Evolutionary conservation across 331 rosid species (phyloP).

Genomic region (Spiraea crenata): DNA sequence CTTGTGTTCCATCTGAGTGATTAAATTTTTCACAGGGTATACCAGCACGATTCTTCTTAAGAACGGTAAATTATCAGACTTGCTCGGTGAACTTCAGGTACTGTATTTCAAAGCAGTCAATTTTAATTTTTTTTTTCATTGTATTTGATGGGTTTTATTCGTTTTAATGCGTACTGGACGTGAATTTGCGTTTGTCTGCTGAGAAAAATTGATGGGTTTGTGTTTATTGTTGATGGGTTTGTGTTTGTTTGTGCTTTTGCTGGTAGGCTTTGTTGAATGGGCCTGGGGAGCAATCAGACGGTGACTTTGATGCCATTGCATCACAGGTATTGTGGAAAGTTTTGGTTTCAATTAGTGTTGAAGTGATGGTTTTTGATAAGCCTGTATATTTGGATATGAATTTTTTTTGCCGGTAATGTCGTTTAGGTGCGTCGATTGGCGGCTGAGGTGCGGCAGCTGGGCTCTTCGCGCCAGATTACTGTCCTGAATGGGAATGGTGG

Average conservation of each 20-base stretch:
- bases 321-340: slow-evolving; percentile 53
- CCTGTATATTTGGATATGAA: not conserved
- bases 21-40: slow-evolving; percentile 54
- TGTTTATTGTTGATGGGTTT: not conserved
- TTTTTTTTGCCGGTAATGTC: slow-evolving; percentile 13
- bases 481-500: slow-evolving; percentile 66
- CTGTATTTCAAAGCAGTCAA: not conserved
- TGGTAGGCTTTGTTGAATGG: slow-evolving; percentile 67
- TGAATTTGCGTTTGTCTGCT: slow-evolving; percentile 6
- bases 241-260: slow-evolving; percentile 6
- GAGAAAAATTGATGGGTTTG: slow-evolving; percentile 2
- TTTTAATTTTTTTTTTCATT: not conserved
- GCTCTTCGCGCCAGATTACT: slow-evolving; percentile 46
- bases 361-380: too few relatives aligned
- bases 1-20: slow-evolving; percentile 20
- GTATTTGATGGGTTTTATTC: not conserved
- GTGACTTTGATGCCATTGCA: slow-evolving; percentile 68
- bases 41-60: slow-evolving; percentile 63
- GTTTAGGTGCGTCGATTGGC: slow-evolving; percentile 76
- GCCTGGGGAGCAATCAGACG: slow-evolving; percentile 56
- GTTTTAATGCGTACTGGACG: not conserved
- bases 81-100: slow-evolving; percentile 84
- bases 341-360: not conserved
- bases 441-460: slow-evolving; percentile 54
- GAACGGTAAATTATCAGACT: slow-evolving; percentile 73